Percentiles rank a stretch among this genome's conserved stretches.
phyloP scores from a whole-genome alignment of 306 rosid genomes.

The Malus orientalis region DNA sequence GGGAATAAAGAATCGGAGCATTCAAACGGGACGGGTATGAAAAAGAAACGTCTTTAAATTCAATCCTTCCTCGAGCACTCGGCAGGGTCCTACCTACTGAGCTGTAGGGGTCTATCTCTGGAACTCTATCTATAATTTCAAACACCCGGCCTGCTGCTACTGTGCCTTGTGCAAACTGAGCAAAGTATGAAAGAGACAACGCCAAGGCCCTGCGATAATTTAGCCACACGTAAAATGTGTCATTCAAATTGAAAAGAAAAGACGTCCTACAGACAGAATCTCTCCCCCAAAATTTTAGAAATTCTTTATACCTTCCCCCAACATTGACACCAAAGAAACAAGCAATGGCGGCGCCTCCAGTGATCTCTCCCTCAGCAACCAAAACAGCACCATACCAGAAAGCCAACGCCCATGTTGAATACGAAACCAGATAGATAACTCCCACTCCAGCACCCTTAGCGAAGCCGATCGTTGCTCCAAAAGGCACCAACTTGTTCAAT shows the following conservation, averaged over 20 bases:
- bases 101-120: constrained; percentile 76
- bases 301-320: constrained; percentile 63
- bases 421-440: constrained; percentile 67
- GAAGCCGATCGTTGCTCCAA: constrained; percentile 71
- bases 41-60: constrained; percentile 58
- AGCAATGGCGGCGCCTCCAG: constrained; percentile 81
- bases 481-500: constrained; percentile 52
- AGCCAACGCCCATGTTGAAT: constrained; percentile 90
- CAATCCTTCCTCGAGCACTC: constrained; percentile 55
- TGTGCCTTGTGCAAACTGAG: constrained; percentile 83
- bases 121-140: constrained; percentile 65
- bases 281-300: not conserved
- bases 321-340: constrained; percentile 87
- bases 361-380: constrained; percentile 44
- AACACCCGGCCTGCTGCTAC: constrained; percentile 83
- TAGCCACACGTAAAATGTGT: not conserved
- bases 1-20: constrained; percentile 44
- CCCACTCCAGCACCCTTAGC: constrained; percentile 89
- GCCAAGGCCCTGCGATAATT: constrained; percentile 66
- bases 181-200: constrained; percentile 71
- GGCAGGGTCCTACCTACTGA: constrained; percentile 46
- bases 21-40: constrained; percentile 76
- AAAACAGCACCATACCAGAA: constrained; percentile 78
- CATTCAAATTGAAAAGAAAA: not conserved
- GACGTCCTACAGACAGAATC: not conserved